Conservation (phyloP, 2,329 filamentous ascomycete genomes). For the Monilinia aucupariae region DNA sequence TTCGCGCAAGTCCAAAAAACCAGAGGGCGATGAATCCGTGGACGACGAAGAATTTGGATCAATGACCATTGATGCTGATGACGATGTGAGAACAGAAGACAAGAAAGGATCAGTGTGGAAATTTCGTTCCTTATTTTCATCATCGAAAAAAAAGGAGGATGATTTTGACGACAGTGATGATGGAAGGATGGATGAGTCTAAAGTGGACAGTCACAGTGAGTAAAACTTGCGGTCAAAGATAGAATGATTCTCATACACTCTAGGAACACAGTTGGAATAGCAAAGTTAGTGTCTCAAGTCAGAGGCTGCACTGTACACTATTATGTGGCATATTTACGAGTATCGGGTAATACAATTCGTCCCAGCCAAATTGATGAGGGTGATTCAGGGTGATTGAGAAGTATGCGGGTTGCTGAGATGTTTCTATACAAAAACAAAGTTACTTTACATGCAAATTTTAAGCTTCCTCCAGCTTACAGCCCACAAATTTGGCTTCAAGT, state of each 20-base stretch:
- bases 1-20: background rate
- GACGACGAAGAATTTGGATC: slow-evolving; percentile 1
- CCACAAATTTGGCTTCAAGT: background rate
- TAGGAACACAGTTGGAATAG: slow-evolving; percentile 8
- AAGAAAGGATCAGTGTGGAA: slow-evolving; percentile 6
- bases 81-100: slow-evolving; percentile 9
- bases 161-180: background rate
- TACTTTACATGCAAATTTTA: background rate
- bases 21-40: background rate
- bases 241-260: background rate
- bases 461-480: background rate
- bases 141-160: background rate
- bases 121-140: background rate
- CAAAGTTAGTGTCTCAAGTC: background rate
- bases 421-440: background rate
- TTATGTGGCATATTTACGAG: background rate
- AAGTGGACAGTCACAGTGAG: slow-evolving; percentile 13
- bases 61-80: slow-evolving; percentile 13
- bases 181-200: slow-evolving; percentile 4
- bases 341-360: background rate
- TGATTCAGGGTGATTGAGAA: background rate
- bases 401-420: background rate
- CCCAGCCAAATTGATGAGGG: too few species aligned
- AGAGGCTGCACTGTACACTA: background rate
- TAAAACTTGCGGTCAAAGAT: background rate